These are phyloP conservation scores for Aegilops longissima DNA, from an alignment of 176 grass and related monocot species.

Conservation along the genomic window DNA sequence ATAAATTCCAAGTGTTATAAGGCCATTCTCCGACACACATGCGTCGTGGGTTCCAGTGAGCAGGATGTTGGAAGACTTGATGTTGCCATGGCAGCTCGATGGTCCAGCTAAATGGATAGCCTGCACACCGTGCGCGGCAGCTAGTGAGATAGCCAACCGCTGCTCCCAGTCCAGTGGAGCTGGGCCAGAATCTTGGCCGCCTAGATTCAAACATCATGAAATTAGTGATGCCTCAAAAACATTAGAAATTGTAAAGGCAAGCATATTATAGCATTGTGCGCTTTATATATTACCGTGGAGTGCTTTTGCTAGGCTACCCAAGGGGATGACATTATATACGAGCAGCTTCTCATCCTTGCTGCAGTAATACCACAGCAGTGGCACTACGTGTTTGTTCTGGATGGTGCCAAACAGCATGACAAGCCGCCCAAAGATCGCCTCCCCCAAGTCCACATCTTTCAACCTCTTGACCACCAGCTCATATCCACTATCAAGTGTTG, in stretches of 20 bases:
- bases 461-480: constrained; percentile 42
- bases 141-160: background rate
- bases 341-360: constrained; percentile 37
- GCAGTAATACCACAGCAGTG: constrained; percentile 34
- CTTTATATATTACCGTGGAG: constrained; percentile 38
- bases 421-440: constrained; percentile 33
- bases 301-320: constrained; percentile 49
- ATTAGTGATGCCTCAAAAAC: background rate
- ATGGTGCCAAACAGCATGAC: constrained; percentile 26
- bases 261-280: background rate
- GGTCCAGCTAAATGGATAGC: constrained; percentile 18
- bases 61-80: constrained; percentile 36
- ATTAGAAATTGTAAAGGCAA: background rate
- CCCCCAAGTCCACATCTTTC: constrained; percentile 22
- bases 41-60: constrained; percentile 17
- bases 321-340: constrained; percentile 40
- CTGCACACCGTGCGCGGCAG: background rate
- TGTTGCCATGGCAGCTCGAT: constrained; percentile 14
- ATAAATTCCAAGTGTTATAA: background rate
- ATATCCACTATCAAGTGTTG: constrained; percentile 22
- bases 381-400: constrained; percentile 38
- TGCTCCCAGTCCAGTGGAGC: constrained; percentile 27
- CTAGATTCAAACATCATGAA: background rate
- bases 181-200: background rate
- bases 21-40: constrained; percentile 18